Evolutionary conservation across 306 rosid species (phyloP).

Genomic region (Dalbergia oliveri): DNA sequence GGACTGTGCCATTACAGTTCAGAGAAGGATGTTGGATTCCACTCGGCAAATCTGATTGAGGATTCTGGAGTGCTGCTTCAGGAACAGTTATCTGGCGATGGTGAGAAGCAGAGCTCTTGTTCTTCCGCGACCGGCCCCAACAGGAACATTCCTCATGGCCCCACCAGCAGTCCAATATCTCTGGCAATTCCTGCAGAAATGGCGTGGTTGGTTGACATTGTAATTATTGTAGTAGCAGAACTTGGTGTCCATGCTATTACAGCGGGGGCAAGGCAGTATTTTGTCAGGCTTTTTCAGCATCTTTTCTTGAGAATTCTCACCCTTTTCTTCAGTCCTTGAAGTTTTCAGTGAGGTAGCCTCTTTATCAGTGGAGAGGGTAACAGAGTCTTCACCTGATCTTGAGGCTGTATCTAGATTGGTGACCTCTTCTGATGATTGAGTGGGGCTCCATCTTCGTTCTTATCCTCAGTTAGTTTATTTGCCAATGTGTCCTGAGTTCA

Average conservation of each 20-base stretch:
- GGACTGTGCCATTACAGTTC: constrained; percentile 62
- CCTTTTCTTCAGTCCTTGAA: constrained; percentile 64
- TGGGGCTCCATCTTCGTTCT: constrained; percentile 41
- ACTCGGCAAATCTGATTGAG: constrained; percentile 16
- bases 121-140: constrained; percentile 93
- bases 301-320: constrained; percentile 66
- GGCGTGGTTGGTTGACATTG: constrained; percentile 92
- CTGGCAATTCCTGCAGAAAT: constrained; percentile 91
- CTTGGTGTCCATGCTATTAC: constrained; percentile 91
- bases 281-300: constrained; percentile 79
- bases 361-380: constrained; percentile 55
- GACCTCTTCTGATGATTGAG: constrained; percentile 31
- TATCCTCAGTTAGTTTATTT: constrained; percentile 42
- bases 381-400: constrained; percentile 52
- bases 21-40: constrained; percentile 53
- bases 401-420: constrained; percentile 42
- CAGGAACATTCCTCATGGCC: constrained; percentile 84
- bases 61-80: constrained; percentile 56
- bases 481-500: constrained; percentile 57
- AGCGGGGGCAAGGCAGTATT: constrained; percentile 85
- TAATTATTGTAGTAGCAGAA: constrained; percentile 91
- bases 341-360: constrained; percentile 56
- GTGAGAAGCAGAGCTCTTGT: constrained; percentile 65
- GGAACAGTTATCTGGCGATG: constrained; percentile 61
- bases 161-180: constrained; percentile 99